phyloP scores from a whole-genome alignment of 805 yeast genomes.

The Candida taoyuanica region DNA sequence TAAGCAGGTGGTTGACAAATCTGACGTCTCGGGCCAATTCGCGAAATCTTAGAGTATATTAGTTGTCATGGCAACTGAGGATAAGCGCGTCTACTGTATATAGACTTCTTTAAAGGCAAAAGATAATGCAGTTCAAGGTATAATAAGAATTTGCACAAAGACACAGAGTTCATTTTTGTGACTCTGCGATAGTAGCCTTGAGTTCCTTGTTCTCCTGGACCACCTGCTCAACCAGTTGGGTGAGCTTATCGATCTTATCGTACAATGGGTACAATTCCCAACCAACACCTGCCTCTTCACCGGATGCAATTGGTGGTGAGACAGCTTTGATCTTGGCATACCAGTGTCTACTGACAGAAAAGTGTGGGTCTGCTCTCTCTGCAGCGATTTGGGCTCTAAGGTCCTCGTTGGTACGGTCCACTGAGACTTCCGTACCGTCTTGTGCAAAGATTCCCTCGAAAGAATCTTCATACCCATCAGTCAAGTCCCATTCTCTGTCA shows the following conservation, averaged over 20 bases:
- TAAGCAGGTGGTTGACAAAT: not conserved
- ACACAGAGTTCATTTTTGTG: not conserved
- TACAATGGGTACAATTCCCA: slow-evolving; percentile 61
- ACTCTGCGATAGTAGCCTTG: not conserved
- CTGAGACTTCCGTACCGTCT: slow-evolving; percentile 24
- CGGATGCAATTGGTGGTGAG: slow-evolving; percentile 57
- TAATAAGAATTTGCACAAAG: too few species aligned
- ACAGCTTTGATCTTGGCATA: slow-evolving; percentile 41
- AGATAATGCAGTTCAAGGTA: too few species aligned
- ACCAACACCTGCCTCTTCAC: slow-evolving; percentile 49
- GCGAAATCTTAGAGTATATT: too few species aligned
- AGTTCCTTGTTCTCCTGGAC: slow-evolving; percentile 19
- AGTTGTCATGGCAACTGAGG: too few species aligned
- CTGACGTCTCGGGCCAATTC: not conserved
- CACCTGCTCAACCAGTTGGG: slow-evolving; percentile 20
- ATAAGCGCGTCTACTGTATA: too few species aligned
- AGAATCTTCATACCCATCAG: slow-evolving; percentile 58
- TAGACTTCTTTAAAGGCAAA: too few species aligned
- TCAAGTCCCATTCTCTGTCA: slow-evolving; percentile 78
- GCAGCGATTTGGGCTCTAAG: slow-evolving; percentile 54
- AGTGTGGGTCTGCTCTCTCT: slow-evolving; percentile 65
- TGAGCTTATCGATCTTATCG: slow-evolving; percentile 40
- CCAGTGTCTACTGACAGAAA: slow-evolving; percentile 53
- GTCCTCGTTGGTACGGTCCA: slow-evolving; percentile 32
- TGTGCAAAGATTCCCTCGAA: slow-evolving; percentile 29